Percentiles rank a stretch among this genome's conserved stretches.
Evolutionary conservation across 1,139 yeast genomes (phyloP).

Genomic region (Candida sp.): DNA sequence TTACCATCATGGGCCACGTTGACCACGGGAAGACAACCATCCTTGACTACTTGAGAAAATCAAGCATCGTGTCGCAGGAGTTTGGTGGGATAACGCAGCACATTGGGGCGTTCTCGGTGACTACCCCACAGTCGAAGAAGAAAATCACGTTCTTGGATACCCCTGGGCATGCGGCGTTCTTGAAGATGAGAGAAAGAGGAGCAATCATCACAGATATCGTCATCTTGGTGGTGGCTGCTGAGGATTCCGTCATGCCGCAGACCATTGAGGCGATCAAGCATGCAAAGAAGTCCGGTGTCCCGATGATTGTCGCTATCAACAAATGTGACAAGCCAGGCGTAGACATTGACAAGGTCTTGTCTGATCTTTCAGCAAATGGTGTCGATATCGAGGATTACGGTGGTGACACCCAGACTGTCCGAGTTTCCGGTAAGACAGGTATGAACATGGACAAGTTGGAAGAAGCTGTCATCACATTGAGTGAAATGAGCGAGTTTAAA

Average conservation of each 20-base stretch:
- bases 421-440: constrained; percentile 86
- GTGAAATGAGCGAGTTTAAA: constrained; percentile 82
- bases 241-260: constrained; percentile 98
- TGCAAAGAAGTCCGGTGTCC: constrained; percentile 83
- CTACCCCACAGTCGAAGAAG: constrained; percentile 74
- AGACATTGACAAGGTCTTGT: constrained; percentile 71
- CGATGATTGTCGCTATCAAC: constrained; percentile 89
- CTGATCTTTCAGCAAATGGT: constrained; percentile 77
- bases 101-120: constrained; percentile 94
- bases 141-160: constrained; percentile 91
- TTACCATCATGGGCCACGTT: constrained; percentile 98
- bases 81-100: constrained; percentile 99
- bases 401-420: constrained; percentile 92
- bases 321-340: constrained; percentile 87
- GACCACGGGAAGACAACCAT: constrained; percentile 99
- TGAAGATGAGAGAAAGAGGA: constrained; percentile 97
- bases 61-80: constrained; percentile 82
- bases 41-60: constrained; percentile 81
- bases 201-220: constrained; percentile 95
- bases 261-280: constrained; percentile 96
- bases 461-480: constrained; percentile 84
- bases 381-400: constrained; percentile 93
- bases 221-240: constrained; percentile 95
- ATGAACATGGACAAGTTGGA: constrained; percentile 87
- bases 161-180: constrained; percentile 98